A percentile compares a stretch with the other conserved stretches of the same genome.
Conservation (phyloP, 1,284 basidiomycete species). For the Ceratobasidium sp. region DNA sequence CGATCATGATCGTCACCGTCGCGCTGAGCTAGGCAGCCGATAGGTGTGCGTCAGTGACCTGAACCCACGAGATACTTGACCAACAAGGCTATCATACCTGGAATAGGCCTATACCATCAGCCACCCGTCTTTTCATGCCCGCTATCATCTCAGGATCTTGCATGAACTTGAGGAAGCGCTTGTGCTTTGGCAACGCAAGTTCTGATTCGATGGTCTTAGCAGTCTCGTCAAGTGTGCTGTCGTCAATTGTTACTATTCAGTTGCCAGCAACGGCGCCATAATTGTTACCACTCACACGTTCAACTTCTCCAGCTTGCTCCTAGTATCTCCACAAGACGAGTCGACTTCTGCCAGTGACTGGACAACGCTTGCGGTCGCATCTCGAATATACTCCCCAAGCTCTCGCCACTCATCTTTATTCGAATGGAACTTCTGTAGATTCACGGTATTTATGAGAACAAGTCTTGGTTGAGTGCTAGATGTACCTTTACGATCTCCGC, state of each 20-base stretch:
- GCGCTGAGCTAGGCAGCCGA: background rate
- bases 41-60: background rate
- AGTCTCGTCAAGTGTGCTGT: background rate
- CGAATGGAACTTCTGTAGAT: background rate
- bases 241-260: background rate
- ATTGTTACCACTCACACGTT: background rate
- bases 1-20: background rate
- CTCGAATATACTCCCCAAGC: background rate
- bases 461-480: background rate
- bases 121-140: slow-evolving; percentile 2
- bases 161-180: background rate
- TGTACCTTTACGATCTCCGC: background rate
- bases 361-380: background rate
- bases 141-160: slow-evolving; percentile 11
- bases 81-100: background rate
- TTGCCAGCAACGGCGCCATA: too few species aligned
- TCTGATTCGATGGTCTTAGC: background rate
- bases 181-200: background rate
- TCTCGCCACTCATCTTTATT: background rate
- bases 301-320: background rate
- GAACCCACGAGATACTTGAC: background rate
- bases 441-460: background rate
- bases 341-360: background rate
- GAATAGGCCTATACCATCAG: background rate
- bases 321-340: background rate